Evolutionary conservation across 2,329 filamentous ascomycete species (phyloP), one percentile per base, ranked within the genome.

Genomic region (Lasiodiplodia sp.): DNA sequence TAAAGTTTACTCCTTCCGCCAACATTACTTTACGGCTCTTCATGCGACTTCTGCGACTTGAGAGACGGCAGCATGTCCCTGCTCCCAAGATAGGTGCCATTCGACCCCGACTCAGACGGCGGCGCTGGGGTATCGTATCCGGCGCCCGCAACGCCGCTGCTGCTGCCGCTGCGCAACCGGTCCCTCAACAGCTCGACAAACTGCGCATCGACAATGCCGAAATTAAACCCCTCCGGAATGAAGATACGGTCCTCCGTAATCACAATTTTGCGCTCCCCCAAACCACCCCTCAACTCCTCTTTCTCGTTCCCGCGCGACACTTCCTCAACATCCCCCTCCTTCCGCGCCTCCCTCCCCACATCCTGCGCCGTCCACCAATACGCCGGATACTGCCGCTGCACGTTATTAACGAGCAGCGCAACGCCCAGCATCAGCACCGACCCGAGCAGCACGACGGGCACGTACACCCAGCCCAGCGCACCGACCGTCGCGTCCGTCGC

Each of bases 361-460:
- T 81, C 77, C 40, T 76, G 63, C 3, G 81, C 77, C n/a, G 82
- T 82, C 83, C 82, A 85, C 83, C 83, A 85, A 66, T 80, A 85
- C 2, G 82, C 67, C 0, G 83, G 83, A 70, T 83, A 85, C 67
- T 80, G 78, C 34, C 83, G 73, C 63, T 82, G 75, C 10, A 84
- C 76, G 69, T 85, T 85, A 71, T 85, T 85, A 69, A 82, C 73
- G 5, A 82, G 62, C 7, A 82, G 73, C 0, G 80, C 82, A 1
- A 84, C 80, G 0, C 73, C 34, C 2, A 83, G 58, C 82, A 85
- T 82, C 47, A 85, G 70, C 1, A 74, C 72, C 2, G 78, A 78
- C 2, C 81, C 82, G 68, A 83, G 74, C 68, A 82, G 70, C 4
- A 85, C 77, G 8, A 85, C 70, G 0, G 78, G 77, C 0, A 83